These are phyloP conservation scores for Metschnikowia matae DNA, from an alignment of 805 yeast genomes.

Conservation along the genomic window DNA sequence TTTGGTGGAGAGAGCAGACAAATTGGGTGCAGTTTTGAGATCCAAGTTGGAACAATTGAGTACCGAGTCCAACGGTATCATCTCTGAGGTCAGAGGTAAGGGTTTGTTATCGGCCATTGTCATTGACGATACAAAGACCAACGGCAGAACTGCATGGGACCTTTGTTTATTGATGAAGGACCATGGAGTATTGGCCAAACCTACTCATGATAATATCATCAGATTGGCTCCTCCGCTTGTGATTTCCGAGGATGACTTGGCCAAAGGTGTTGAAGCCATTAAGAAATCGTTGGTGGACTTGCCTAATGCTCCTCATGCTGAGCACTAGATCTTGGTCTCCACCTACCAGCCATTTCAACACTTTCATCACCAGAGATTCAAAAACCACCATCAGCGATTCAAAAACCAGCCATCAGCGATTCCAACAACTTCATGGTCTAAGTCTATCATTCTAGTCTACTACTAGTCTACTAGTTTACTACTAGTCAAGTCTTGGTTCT, in stretches of 20 bases:
- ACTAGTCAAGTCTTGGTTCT: too few relatives aligned
- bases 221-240: constrained; percentile 96
- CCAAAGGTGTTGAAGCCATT: constrained; percentile 76
- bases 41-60: constrained; percentile 52
- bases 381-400: too few relatives aligned
- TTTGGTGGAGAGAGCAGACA: constrained; percentile 71
- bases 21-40: constrained; percentile 68
- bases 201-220: constrained; percentile 93
- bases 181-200: constrained; percentile 88
- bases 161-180: constrained; percentile 85
- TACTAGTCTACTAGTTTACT: too few relatives aligned
- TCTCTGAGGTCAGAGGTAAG: constrained; percentile 69
- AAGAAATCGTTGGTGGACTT: constrained; percentile 51
- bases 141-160: constrained; percentile 95
- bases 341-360: too few relatives aligned
- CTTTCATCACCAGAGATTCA: too few relatives aligned
- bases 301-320: constrained; percentile 49
- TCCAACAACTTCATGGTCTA: background rate
- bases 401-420: too few relatives aligned
- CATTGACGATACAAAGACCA: constrained; percentile 76
- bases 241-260: constrained; percentile 79
- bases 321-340: constrained; percentile 22
- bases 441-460: too few relatives aligned
- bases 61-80: constrained; percentile 48
- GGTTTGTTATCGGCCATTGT: constrained; percentile 91